phyloP scores from a whole-genome alignment of 345 rosid species.

The Psidium friedrichsthalianum region DNA sequence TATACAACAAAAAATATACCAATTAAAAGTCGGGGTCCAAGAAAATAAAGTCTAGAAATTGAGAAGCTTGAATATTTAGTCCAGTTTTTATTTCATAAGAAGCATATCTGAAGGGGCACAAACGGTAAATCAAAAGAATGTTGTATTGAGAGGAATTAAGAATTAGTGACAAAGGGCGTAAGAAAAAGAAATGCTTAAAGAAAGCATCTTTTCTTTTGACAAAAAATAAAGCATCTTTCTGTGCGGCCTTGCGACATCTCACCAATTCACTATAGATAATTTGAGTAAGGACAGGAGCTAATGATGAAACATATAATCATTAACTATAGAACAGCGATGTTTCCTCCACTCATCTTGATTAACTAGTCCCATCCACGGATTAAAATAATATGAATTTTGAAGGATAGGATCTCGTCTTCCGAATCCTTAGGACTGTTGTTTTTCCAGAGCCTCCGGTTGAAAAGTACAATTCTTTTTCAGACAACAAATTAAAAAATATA shows the following conservation, averaged over 20 bases:
- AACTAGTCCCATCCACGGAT: neutral
- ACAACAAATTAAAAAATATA: too few species aligned
- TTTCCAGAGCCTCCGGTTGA: neutral
- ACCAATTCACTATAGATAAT: neutral
- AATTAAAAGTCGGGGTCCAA: neutral
- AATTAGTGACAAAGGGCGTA: neutral
- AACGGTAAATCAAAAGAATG: neutral
- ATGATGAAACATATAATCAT: neutral
- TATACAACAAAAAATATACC: neutral
- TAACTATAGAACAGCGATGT: neutral
- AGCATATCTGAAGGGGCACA: neutral
- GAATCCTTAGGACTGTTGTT: neutral
- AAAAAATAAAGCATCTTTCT: neutral
- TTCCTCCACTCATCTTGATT: neutral
- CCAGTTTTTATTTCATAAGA: neutral
- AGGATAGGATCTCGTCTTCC: neutral
- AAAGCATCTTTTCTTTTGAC: too few species aligned
- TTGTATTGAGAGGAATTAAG: neutral
- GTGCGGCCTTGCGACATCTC: neutral
- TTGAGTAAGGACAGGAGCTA: neutral
- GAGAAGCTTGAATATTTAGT: neutral
- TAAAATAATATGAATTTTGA: neutral
- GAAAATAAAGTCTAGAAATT: neutral
- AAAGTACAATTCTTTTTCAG: neutral
- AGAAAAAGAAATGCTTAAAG: neutral